Evolutionary conservation across 805 yeast genomes (phyloP).

Genomic region (Teunomyces stri): DNA sequence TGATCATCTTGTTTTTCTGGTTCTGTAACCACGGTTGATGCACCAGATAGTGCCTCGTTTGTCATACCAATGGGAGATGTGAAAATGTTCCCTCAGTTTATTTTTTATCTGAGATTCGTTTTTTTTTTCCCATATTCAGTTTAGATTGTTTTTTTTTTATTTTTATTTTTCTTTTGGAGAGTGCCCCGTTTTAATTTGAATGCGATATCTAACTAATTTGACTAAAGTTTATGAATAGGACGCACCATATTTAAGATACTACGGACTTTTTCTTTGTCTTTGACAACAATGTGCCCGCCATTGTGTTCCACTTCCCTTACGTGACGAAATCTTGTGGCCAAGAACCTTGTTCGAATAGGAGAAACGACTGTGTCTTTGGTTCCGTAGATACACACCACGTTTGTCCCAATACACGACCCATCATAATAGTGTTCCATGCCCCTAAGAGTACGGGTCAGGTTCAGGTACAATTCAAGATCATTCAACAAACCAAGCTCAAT

Average conservation of each 20-base stretch:
- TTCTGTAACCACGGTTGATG: background rate
- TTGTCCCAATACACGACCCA: slow-evolving; percentile 15
- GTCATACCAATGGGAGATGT: background rate
- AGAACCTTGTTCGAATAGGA: slow-evolving; percentile 24
- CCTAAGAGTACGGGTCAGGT: background rate
- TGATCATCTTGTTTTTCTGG: background rate
- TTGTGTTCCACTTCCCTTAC: slow-evolving; percentile 25
- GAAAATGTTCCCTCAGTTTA: too few species aligned
- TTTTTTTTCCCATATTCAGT: too few species aligned
- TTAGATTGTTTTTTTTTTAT: too few species aligned
- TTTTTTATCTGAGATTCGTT: too few species aligned
- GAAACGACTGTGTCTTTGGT: slow-evolving; percentile 33
- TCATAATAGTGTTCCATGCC: background rate
- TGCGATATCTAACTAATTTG: background rate
- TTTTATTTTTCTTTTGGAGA: background rate
- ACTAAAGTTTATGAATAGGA: background rate
- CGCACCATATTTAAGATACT: background rate
- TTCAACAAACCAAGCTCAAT: slow-evolving; percentile 16
- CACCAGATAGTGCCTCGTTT: background rate
- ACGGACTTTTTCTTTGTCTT: slow-evolving; percentile 19
- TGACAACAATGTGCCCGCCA: slow-evolving; percentile 34
- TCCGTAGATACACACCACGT: slow-evolving; percentile 30
- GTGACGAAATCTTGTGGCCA: slow-evolving; percentile 17
- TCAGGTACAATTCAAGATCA: slow-evolving; percentile 21
- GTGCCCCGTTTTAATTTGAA: background rate